Percentiles rank a stretch among this genome's conserved stretches.
Evolutionary conservation across 805 yeast species (phyloP).

Genomic region (Starmerella apicola): DNA sequence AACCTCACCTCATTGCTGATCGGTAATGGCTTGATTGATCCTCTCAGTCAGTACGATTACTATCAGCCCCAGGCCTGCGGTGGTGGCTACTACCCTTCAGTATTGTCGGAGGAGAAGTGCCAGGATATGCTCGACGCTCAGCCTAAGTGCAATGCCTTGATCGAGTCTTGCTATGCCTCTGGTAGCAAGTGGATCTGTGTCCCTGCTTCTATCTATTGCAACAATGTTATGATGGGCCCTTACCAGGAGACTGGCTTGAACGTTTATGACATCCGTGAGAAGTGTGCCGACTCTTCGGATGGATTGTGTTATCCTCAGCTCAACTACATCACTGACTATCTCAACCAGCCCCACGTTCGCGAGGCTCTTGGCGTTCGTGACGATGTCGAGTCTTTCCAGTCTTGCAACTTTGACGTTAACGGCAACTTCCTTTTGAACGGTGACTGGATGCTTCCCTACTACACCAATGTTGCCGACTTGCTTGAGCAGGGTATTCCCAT

Average conservation of each 20-base stretch:
- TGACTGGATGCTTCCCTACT: constrained; percentile 57
- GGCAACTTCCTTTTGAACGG: constrained; percentile 59
- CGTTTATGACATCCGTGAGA: constrained; percentile 76
- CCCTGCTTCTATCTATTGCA: constrained; percentile 83
- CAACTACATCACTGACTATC: constrained; percentile 57
- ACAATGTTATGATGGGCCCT: constrained; percentile 58
- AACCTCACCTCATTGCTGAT: constrained; percentile 66
- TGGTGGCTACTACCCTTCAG: constrained; percentile 70
- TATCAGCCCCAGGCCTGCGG: constrained; percentile 95
- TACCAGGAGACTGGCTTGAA: constrained; percentile 71
- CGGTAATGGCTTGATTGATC: constrained; percentile 86
- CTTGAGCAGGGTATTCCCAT: constrained; percentile 65
- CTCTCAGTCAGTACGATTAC: constrained; percentile 62
- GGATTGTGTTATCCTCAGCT: constrained; percentile 61
- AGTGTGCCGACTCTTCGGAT: constrained; percentile 29
- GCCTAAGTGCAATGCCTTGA: constrained; percentile 62
- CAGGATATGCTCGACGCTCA: constrained; percentile 47
- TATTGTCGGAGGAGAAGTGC: constrained; percentile 67
- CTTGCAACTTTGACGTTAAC: constrained; percentile 69
- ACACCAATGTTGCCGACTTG: constrained; percentile 42
- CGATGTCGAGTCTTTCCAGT: constrained; percentile 60
- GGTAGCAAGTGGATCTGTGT: constrained; percentile 69
- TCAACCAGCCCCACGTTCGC: constrained; percentile 62
- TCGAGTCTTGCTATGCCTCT: constrained; percentile 58
- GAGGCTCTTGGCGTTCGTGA: constrained; percentile 65